Evolutionary conservation across 208 protist species (phyloP).

Genomic region (Wallacemonas collosoma): DNA sequence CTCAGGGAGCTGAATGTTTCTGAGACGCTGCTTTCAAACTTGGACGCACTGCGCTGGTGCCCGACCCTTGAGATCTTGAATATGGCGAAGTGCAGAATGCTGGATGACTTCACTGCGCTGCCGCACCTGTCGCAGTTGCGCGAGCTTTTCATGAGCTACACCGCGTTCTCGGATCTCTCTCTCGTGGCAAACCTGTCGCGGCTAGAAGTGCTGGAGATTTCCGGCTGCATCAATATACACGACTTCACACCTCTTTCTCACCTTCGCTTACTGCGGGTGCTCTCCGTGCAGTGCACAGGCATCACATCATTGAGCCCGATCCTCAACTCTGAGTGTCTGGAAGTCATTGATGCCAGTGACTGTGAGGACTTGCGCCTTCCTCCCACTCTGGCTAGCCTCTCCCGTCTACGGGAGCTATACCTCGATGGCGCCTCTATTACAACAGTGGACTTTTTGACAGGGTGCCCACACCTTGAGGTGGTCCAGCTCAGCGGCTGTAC

Average conservation of each 20-base stretch:
- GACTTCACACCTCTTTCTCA: conserved; percentile 1
- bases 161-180: not conserved
- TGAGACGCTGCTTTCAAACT: not conserved
- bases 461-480: not conserved
- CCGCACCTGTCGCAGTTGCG: not conserved
- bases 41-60: not conserved
- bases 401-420: not conserved
- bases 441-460: not conserved
- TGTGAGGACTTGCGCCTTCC: not conserved
- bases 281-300: not conserved
- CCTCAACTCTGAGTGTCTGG: not conserved
- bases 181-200: not conserved
- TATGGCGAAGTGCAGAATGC: not conserved
- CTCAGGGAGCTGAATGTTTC: conserved; percentile 4
- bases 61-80: not conserved
- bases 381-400: not conserved
- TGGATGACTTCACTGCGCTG: conserved; percentile 7
- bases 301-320: not conserved
- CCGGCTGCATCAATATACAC: not conserved
- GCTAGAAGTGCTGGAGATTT: conserved; percentile 8
- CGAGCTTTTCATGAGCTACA: not conserved
- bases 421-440: not conserved
- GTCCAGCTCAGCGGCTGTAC: conserved; percentile 10
- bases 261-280: not conserved
- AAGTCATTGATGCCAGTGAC: not conserved